Base-by-base conservation (phyloP, 2,329 filamentous ascomycete species). In the Pseudogymnoascus sp. region DNA sequence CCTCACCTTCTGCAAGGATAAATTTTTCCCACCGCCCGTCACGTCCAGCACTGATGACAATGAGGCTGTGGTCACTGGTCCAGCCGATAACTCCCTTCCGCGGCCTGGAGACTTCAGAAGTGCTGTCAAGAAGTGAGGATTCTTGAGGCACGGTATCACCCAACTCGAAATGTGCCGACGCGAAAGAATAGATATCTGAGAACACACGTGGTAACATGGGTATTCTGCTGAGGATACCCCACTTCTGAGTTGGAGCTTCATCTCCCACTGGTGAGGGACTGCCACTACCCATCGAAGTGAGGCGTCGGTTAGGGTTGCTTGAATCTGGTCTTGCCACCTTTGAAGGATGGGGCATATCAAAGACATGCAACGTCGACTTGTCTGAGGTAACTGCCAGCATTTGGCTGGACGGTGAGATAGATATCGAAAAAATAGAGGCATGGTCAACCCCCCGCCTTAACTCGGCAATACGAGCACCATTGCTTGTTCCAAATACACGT, bases 351-450 rank as follows among this genome's bases (percentile, higher is more conserved):
- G 88, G 88, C 0, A 97, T 81, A 71, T 97, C 92, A 73, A 97
- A 99, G 39, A 99, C 83, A 75, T 99, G 95, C 10, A 99, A 81
- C 0, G 93, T 99, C 5, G 91, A 93, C 77, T 97, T 99, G 79
- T 99, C 95, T 1, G 93, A 97, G 0, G 93, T 97, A 66, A 92
- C 93, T 26, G 95, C 95, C 10, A 97, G 82, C 72, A 92, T 83
- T 47, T 82, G 84, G 61, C 89, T 90, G 0, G 87, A 87, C 0
- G 93, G 93, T 18, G 90, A 96, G 74, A 99, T 95, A 10, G 89
- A 88, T 10, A 99, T 80, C 1, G 90, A 93, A 76, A 90, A 96
- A 68, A 97, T 89, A 62, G 86, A 86, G 14, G 95, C 93, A 37
- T 86, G 88, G 71, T 99, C 95, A 59, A 96, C 88, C 45, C 95